Evolutionary conservation across 176 grass and related monocot genomes (phyloP), one percentile per base, ranked within the genome.

Genomic region (sorghum (Sorghum bicolor)): DNA sequence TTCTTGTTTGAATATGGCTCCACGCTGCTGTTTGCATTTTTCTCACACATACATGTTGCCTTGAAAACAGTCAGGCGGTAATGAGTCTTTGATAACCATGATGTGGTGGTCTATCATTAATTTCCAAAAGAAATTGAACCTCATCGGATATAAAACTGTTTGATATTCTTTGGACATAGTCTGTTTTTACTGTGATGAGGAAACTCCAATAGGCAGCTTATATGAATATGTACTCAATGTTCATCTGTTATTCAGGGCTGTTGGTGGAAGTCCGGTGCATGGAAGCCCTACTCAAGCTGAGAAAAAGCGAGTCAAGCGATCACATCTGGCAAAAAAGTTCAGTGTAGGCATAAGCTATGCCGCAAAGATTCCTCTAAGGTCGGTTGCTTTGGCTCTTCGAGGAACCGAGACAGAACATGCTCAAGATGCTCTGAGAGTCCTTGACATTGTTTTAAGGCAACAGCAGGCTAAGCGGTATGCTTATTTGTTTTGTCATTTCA

Each of bases 391-490:
- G 57, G 90, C 88, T 24, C 88, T 94, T 64, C 68, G 33, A 82
- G 95, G 92, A 81, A 89, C 68, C 2, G 85, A 93, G 38, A 82
- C 86, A 16, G 82, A 92, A 33, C 82, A 93, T 50, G 82, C 90
- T 37, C 90, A 97, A 43, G 90, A 97, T 79, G 90, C 92, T 79
- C 75, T 93, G 38, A 78, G 92, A 80, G 90, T 97, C 40, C 90
- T 94, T 37, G 95, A 97, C 83, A 93, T 94, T 84, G 82, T 93
- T 72, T 89, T 97, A 83, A 97, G 88, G 75, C 92, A 97, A 77
- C 95, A 93, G 31, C 95, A 97, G 52, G 95, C 95, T 74, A 97
- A 94, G 65, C 84, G 86, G 92, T 94, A 83, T 77, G 64, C 38
- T 88, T 8, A 20, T 82, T 70, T 76, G 12, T 32, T 41, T 30